Base-by-base conservation (phyloP, 1,139 yeast genomes). In the Pichia sp. region DNA sequence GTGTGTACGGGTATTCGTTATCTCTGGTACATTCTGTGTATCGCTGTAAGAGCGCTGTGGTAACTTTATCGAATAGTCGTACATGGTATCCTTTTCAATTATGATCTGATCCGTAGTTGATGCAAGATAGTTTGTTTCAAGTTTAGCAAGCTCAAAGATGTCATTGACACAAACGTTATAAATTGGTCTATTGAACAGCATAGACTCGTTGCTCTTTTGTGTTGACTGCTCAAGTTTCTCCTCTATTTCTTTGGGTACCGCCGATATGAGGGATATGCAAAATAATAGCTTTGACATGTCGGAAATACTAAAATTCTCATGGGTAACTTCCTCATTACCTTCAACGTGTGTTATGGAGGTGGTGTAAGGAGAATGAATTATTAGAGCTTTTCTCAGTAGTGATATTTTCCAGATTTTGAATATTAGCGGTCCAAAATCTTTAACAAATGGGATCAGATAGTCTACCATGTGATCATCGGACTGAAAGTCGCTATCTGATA, bases 91-190 rank as follows among this genome's bases (percentile, higher is more conserved):
- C 46, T 76, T 79, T 41, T 69, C 75, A 49, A 75, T 59, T 32
- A 83, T 53, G 18, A 84, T 74, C 40, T 77, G 82, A 53, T 85
- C 95, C 35, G 81, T 74, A 1, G 94, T 80, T 14, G 76, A 68
- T 1, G 82, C 91, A 29, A 82, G 63, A 51, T 60, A 78, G 1
- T 73, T 71, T 22, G 31, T 41, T 35, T 37, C 40, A 27, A 34
- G 35, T 21, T 22, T 38, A 27, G 35, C 49, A 40, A 50, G 40
- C 42, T 55, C 53, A 13, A 56, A 55, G 35, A 73, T 62, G 51
- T 83, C 91, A 36, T 70, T 68, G 22, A 83, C 67, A 14, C 86
- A 81, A 18, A 82, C 68, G 28, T 77, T 78, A 56, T 74, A 84
- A 5, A 83, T 50, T 1, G 86, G 81, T 37, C 61, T 68, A 23